Conservation (phyloP, 1,284 basidiomycete species). For the Malassezia equina region DNA sequence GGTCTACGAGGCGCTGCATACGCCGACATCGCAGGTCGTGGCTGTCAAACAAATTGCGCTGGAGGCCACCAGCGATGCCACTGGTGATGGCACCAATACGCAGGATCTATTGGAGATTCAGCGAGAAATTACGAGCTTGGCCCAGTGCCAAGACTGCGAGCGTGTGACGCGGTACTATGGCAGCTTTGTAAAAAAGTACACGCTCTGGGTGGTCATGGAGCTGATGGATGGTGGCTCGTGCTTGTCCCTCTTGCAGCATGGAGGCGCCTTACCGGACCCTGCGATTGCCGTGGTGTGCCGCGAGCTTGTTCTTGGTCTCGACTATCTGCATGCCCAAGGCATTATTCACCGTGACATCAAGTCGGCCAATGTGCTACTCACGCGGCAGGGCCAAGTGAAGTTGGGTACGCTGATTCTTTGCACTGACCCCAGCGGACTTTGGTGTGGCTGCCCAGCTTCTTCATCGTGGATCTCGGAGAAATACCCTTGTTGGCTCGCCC, state of each 20-base stretch:
- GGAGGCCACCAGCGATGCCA: background rate
- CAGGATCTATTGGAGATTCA: conserved; percentile 58
- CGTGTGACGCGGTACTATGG: conserved; percentile 94
- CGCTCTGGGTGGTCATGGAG: conserved; percentile 99
- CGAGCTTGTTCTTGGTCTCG: conserved; percentile 83
- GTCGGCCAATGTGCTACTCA: conserved; percentile 87
- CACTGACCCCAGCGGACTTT: conserved; percentile 65
- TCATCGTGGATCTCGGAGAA: conserved; percentile 66
- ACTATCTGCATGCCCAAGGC: conserved; percentile 84
- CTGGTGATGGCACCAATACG: background rate
- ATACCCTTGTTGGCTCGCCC: conserved; percentile 82
- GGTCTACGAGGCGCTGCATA: conserved; percentile 85
- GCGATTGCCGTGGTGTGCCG: conserved; percentile 90
- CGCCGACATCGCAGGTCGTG: conserved; percentile 81
- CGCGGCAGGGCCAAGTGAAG: conserved; percentile 82
- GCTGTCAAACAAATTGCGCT: conserved; percentile 88
- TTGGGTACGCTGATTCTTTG: conserved; percentile 53
- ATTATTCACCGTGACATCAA: conserved; percentile 99
- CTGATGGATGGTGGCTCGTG: conserved; percentile 97
- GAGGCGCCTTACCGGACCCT: conserved; percentile 67
- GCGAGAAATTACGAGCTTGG: conserved; percentile 88
- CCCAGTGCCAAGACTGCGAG: conserved; percentile 79
- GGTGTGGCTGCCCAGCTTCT: conserved; percentile 82
- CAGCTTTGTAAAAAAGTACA: conserved; percentile 90
- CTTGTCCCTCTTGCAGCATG: conserved; percentile 83